Base-by-base conservation (phyloP, 2,329 filamentous ascomycete species). In the Leptographium galeiforme region DNA sequence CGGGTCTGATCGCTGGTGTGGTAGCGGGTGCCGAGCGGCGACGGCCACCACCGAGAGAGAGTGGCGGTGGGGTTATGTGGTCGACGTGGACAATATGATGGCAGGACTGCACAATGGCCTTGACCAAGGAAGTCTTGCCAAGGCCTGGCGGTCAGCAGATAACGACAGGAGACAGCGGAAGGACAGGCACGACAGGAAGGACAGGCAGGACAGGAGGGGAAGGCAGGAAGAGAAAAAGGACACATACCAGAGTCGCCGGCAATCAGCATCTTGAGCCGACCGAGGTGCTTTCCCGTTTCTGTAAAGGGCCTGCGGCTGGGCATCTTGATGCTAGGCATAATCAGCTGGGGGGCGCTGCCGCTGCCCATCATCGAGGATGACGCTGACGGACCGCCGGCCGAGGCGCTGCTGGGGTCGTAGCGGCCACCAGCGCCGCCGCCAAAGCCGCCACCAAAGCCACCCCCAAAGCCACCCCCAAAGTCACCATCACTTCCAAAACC, bases 251-350 rank as follows among this genome's bases (percentile, higher is more conserved):
- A 77, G 62, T 82, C 79, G 34, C 93, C 93, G 51, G 89, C 85
- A 53, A 97, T 74, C 58, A 97, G 73, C n/a, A 97, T 73, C 70
- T 95, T 97, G 53, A 97, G 73, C 61, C 88, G 84, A 1, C 91
- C 91, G 65, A 97, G 78, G 38, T 77, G 77, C 69, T 85, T 91
- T 16, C 93, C 93, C 48, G 79, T 78, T n/a, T 86, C 81, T 0
- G 93, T 96, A 66, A 97, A 97, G 0, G 90, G 90, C 51, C 89
- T 78, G 50, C 93, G 82, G 56, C 81, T 86, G 4, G 93, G 91
- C 79, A 98, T 93, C 57, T 81, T 83, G 62, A 98, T 84, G 63
- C 89, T 95, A 6, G 93, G 93, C 93, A 98, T 98, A 56, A 98
- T 87, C n/a, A 98, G 77, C 67, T 97, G 90, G 30, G 85, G 85